Evolutionary conservation across 495 filamentous ascomycete genomes (phyloP).

Genomic region (Xylaria cubensis): DNA sequence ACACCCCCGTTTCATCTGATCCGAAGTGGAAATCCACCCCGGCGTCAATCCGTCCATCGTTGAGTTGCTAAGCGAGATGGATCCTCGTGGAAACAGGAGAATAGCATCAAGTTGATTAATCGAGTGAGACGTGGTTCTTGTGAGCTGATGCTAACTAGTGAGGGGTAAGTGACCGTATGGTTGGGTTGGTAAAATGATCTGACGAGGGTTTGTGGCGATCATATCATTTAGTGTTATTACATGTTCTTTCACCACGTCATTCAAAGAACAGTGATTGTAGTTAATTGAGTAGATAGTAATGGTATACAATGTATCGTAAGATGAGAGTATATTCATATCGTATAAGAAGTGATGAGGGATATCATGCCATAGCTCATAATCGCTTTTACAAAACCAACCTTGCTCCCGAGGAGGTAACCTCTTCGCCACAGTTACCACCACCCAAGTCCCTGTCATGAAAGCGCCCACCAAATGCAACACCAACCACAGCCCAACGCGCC

Average conservation of each 20-base stretch:
- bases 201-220: not conserved
- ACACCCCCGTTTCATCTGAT: conserved; percentile 22
- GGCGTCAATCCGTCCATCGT: conserved; percentile 18
- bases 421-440: not conserved
- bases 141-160: not conserved
- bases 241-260: not conserved
- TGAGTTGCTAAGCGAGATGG: conserved; percentile 12
- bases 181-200: conserved; percentile 3
- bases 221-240: not conserved
- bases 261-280: not conserved
- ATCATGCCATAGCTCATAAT: conserved; percentile 45
- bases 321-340: not conserved
- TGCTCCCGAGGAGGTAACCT: not conserved
- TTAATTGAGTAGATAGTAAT: not conserved
- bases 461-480: not conserved
- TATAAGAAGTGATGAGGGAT: conserved; percentile 35
- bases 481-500: not conserved
- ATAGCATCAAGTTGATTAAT: conserved; percentile 12
- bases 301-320: not conserved
- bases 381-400: conserved; percentile 23
- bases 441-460: not conserved
- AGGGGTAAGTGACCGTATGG: not conserved
- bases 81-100: not conserved
- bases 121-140: not conserved
- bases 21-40: conserved; percentile 9